A percentile compares a stretch with the other conserved stretches of the same genome.
Evolutionary conservation across 2,329 filamentous ascomycete species (phyloP).

Genomic region (Venturia pyrina): DNA sequence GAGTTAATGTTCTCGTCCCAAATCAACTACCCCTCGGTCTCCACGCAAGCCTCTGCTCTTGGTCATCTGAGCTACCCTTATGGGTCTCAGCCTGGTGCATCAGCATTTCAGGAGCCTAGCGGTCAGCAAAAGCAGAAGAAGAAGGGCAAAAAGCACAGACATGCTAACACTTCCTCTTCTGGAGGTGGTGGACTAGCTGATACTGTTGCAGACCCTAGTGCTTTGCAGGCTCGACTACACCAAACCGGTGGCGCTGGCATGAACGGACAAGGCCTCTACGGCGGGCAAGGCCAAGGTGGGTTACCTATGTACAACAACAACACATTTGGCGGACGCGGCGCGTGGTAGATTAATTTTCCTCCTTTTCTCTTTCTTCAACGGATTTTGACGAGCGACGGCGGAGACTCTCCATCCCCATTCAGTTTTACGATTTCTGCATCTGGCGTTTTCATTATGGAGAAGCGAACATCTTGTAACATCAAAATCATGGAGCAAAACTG

Average conservation of each 20-base stretch:
- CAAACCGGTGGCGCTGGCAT: slow-evolving; percentile 71
- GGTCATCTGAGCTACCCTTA: slow-evolving; percentile 87
- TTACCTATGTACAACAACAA: slow-evolving; percentile 76
- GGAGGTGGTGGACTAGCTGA: slow-evolving; percentile 83
- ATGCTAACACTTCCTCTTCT: slow-evolving; percentile 99
- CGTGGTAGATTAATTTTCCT: slow-evolving; percentile 13
- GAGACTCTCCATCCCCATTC: neutral
- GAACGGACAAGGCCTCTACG: slow-evolving; percentile 81
- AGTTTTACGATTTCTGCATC: slow-evolving; percentile 2
- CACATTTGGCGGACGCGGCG: slow-evolving; percentile 35
- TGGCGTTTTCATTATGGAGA: slow-evolving; percentile 4
- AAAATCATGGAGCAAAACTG: neutral
- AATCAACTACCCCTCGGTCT: slow-evolving; percentile 62
- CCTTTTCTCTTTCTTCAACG: slow-evolving; percentile 10
- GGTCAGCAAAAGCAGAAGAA: slow-evolving; percentile 96
- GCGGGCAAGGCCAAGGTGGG: slow-evolving; percentile 72
- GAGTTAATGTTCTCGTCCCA: slow-evolving; percentile 93
- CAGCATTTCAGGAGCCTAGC: slow-evolving; percentile 81
- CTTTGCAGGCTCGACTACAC: slow-evolving; percentile 95
- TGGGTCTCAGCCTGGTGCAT: slow-evolving; percentile 42
- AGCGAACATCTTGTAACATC: slow-evolving; percentile 3
- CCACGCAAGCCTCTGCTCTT: slow-evolving; percentile 79
- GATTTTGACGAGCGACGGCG: slow-evolving; percentile 10
- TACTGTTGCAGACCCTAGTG: slow-evolving; percentile 99
- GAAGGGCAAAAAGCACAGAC: slow-evolving; percentile 99